Evolutionary conservation across 345 rosid species (phyloP).

Genomic region (Eucalyptus cladocalyx): DNA sequence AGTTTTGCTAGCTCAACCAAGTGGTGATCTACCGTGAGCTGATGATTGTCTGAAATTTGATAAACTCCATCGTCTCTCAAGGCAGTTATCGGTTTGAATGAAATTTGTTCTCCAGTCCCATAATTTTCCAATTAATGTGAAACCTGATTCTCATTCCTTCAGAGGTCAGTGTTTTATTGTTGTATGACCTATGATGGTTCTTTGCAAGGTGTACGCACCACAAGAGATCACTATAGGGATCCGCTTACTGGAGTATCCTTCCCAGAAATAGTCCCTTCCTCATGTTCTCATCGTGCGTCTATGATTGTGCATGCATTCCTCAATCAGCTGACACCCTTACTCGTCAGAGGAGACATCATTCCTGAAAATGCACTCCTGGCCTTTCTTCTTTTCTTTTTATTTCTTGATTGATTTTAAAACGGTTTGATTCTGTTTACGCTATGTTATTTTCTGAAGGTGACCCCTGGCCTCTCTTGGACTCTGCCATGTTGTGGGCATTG

Average conservation of each 20-base stretch:
- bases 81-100: too few species aligned
- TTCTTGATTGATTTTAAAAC: neutral
- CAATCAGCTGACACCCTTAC: too few species aligned
- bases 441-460: neutral
- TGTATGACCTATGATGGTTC: neutral
- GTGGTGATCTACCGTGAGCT: neutral
- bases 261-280: too few species aligned
- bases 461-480: neutral
- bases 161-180: neutral
- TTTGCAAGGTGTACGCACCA: neutral
- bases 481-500: neutral
- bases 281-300: too few species aligned
- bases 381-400: neutral
- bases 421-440: neutral
- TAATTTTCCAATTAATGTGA: neutral
- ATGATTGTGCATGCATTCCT: too few species aligned
- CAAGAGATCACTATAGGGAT: neutral
- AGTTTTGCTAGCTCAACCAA: neutral
- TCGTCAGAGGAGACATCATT: neutral
- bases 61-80: neutral
- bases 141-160: neutral
- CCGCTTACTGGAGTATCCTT: too few species aligned
- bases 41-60: neutral
- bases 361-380: neutral
- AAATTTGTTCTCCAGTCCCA: neutral